Base-by-base conservation (phyloP, 495 filamentous ascomycete species). In the Lasiosphaeris hirsuta region DNA sequence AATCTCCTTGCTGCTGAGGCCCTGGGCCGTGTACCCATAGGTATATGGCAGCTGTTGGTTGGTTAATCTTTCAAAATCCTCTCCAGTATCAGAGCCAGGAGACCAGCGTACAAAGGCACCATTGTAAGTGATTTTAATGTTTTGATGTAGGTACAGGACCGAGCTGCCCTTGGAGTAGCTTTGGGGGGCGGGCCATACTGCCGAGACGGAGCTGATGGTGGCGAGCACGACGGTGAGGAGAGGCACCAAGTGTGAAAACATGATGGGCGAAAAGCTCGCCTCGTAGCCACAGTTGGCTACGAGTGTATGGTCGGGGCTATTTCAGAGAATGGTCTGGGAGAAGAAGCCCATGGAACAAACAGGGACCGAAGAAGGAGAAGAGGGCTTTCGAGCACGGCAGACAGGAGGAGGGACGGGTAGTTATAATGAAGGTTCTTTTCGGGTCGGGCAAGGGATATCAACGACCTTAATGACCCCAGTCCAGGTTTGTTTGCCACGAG, bases 161-260 rank as follows among this genome's bases (percentile, higher is more conserved):
- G 74, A 73, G 56, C 71, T 72, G 8, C 85, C 85, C 53, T 72
- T 78, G 48, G 71, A 74, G 61, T 79, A 77, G 45, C 63, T 74
- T 40, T 68, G 60, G 10, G 85, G 85, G 7, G 79, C 70, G 3
- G 85, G 85, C 85, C 85, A 88, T 49, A 88, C 68, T 1, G 84
- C 85, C 7, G 63, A 60, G 35, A 58, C 74, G 11, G 69, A 65
- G 9, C 46, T 17, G 35, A 72, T 55, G 48, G 70, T 66, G 57
- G 75, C 54, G 50, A 75, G 66, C 30, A 69, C 52, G 50, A 75
- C 54, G 36, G 61, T 54, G 58, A 70, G 57, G 50, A 75, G 54
- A 33, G 69, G 68, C 41, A 69, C 57, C 15, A 72, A 39, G 7
- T 49, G 62, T 54, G 65, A 70, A 58, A 69, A 57, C 69, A 71